These are phyloP conservation scores for Rhizopogon vesiculosus DNA, from an alignment of 768 basidiomycete genomes.

Conservation along the genomic window DNA sequence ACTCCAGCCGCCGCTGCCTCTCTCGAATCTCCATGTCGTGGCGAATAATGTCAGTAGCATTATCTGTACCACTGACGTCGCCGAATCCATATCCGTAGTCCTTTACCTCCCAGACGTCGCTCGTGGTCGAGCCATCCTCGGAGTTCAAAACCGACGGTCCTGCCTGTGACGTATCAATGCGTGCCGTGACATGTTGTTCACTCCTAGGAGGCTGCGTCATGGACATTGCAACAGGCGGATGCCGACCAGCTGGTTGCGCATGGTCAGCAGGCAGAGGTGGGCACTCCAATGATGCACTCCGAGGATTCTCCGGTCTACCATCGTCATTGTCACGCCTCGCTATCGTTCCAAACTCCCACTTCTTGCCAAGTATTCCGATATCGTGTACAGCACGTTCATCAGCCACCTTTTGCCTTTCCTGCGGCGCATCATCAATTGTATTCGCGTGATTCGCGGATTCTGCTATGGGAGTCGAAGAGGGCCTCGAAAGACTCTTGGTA, in stretches of 20 bases:
- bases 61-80: conserved; percentile 31
- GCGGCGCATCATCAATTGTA: background rate
- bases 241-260: background rate
- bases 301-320: background rate
- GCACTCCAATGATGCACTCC: background rate
- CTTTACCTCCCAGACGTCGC: conserved; percentile 48
- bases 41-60: conserved; percentile 24
- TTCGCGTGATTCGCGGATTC: background rate
- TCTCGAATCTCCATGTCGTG: conserved; percentile 26
- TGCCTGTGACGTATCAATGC: background rate
- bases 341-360: conserved; percentile 59
- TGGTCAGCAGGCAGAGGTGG: background rate
- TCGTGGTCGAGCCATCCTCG: conserved; percentile 13
- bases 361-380: conserved; percentile 18
- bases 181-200: background rate
- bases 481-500: conserved; percentile 12
- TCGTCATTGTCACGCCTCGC: conserved; percentile 2
- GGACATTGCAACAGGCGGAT: background rate
- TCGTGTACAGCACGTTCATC: background rate
- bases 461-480: background rate
- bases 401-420: background rate
- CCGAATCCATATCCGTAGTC: conserved; percentile 68
- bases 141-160: conserved; percentile 7
- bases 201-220: background rate
- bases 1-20: conserved; percentile 12